Percentiles rank a stretch among this genome's conserved stretches.
These are phyloP conservation scores for Huntiella omanensis DNA, from an alignment of 2,329 filamentous ascomycete species.

Conservation along the genomic window DNA sequence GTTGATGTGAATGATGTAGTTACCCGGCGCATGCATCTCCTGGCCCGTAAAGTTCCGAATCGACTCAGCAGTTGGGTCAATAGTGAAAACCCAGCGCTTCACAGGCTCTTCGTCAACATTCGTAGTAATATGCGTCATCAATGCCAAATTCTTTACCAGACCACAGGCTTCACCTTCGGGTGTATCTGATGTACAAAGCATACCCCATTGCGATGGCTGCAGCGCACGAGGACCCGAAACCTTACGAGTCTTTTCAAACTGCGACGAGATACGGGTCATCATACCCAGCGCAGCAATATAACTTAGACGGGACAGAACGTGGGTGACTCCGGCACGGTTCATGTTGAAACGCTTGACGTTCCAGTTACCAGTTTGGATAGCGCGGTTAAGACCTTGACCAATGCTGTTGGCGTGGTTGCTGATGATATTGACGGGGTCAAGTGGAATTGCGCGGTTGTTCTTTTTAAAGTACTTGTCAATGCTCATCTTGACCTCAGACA, in stretches of 20 bases:
- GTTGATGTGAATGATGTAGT: constrained; percentile 86
- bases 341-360: constrained; percentile 95
- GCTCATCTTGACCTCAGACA: constrained; percentile 70
- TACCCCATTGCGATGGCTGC: constrained; percentile 94
- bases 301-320: constrained; percentile 84
- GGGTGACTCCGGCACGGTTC: constrained; percentile 91
- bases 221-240: constrained; percentile 88
- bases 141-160: constrained; percentile 88
- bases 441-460: constrained; percentile 69
- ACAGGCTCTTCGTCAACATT: constrained; percentile 88
- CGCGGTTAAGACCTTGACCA: constrained; percentile 81
- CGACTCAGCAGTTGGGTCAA: constrained; percentile 68
- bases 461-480: constrained; percentile 95
- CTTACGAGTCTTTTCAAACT: constrained; percentile 97
- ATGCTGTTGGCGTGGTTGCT: constrained; percentile 73
- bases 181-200: constrained; percentile 93
- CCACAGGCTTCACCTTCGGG: constrained; percentile 97
- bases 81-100: constrained; percentile 63
- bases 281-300: constrained; percentile 95
- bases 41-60: constrained; percentile 54
- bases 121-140: constrained; percentile 99
- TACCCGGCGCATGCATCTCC: constrained; percentile 68
- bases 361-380: constrained; percentile 97
- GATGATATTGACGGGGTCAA: constrained; percentile 74
- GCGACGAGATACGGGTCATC: constrained; percentile 98